Evolutionary conservation across 768 basidiomycete genomes (phyloP).

Genomic region (Serendipita sp.): DNA sequence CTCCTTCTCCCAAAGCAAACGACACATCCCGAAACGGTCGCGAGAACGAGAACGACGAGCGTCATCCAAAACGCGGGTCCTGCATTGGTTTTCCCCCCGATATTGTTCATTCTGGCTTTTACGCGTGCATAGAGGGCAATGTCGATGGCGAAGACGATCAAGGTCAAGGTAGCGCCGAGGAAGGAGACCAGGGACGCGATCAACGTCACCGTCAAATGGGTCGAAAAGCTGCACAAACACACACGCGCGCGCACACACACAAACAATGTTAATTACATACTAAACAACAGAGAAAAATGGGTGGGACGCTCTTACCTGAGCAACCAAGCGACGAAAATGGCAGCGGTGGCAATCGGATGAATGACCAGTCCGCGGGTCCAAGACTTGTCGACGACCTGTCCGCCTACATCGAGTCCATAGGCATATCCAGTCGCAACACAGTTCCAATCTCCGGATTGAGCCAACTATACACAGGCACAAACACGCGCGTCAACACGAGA

Average conservation of each 20-base stretch:
- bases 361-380: constrained; percentile 65
- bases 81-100: constrained; percentile 34
- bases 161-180: constrained; percentile 48
- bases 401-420: not conserved
- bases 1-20: constrained; percentile 54
- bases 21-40: constrained; percentile 47
- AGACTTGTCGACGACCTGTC: constrained; percentile 2
- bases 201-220: constrained; percentile 31
- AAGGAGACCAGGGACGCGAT: constrained; percentile 38
- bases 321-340: constrained; percentile 39
- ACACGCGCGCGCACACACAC: too few relatives aligned
- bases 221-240: constrained; percentile 7
- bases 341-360: constrained; percentile 49
- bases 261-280: too few relatives aligned
- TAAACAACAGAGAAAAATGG: too few relatives aligned
- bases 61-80: constrained; percentile 67
- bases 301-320: not conserved
- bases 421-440: not conserved
- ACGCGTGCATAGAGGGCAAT: constrained; percentile 53
- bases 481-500: too few relatives aligned
- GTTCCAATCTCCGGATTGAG: too few relatives aligned
- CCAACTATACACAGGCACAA: too few relatives aligned
- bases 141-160: constrained; percentile 63
- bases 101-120: constrained; percentile 38
- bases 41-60: constrained; percentile 46